These are phyloP conservation scores for Albugo laibachii DNA, from an alignment of 352 stramenopile genomes.

Conservation along the genomic window DNA sequence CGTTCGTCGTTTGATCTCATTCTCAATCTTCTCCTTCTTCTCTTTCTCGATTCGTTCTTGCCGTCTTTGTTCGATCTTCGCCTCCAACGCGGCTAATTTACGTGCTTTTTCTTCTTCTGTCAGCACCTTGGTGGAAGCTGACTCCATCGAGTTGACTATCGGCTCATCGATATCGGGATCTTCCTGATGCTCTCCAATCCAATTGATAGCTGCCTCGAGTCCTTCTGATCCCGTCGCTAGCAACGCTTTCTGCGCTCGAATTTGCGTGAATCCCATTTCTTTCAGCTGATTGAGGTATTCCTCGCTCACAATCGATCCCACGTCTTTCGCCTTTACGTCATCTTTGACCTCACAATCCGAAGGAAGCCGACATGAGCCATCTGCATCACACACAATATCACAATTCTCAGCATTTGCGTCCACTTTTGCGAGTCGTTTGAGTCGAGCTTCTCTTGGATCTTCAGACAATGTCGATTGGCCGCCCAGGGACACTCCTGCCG, in stretches of 20 bases:
- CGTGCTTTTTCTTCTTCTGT: slow-evolving; percentile 75
- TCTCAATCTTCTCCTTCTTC: slow-evolving; percentile 42
- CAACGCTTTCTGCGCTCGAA: slow-evolving; percentile 63
- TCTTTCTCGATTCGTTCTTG: slow-evolving; percentile 57
- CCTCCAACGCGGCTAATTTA: slow-evolving; percentile 74
- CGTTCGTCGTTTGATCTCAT: slow-evolving; percentile 55
- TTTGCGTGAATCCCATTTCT: slow-evolving; percentile 75
- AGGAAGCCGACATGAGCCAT: background rate
- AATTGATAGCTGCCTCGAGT: slow-evolving; percentile 68
- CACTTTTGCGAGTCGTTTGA: slow-evolving; percentile 53
- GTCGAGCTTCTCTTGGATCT: slow-evolving; percentile 54
- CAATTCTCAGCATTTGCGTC: slow-evolving; percentile 18
- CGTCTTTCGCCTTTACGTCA: slow-evolving; percentile 16
- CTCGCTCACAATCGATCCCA: slow-evolving; percentile 37
- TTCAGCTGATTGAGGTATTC: slow-evolving; percentile 37
- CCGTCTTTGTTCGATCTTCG: slow-evolving; percentile 51
- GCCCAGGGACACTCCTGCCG: slow-evolving; percentile 37
- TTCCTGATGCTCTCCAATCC: slow-evolving; percentile 77
- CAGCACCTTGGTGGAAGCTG: slow-evolving; percentile 21
- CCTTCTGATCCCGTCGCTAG: slow-evolving; percentile 52
- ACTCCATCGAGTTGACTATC: slow-evolving; percentile 55
- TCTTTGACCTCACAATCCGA: background rate
- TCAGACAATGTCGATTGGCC: slow-evolving; percentile 1
- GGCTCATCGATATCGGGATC: slow-evolving; percentile 78
- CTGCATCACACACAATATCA: slow-evolving; percentile 45